Base-by-base conservation (phyloP, 164 flowering plant species). In the Tetracentron sinense region DNA sequence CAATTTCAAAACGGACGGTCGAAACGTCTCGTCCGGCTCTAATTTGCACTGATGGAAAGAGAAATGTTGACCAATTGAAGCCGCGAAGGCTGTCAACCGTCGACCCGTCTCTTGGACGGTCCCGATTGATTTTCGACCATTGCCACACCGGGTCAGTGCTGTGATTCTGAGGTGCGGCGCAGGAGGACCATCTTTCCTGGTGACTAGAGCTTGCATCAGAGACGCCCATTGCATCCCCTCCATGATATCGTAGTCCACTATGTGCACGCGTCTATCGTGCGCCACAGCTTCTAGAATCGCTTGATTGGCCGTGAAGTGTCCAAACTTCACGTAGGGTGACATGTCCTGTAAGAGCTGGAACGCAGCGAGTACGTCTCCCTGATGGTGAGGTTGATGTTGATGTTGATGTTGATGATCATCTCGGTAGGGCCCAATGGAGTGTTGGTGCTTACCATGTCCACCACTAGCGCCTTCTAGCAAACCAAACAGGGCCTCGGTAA, bases 261-360 rank as follows among this genome's bases (percentile, higher is more conserved):
- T 74, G 56, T 90, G 96, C 35, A 90, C 74, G 51, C 92, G 56
- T 12, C 84, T 55, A 19, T 84, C 88, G 17, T 78, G 66, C 2
- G 75, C 26, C 42, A 79, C 85, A 1, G 94, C 87, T 60, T 90
- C 97, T 7, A 90, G 38, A 12, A 90, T 90, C 0, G 92, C 92
- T 63, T 90, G 97, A 62, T 87, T 90, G 54, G 97, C 94, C n/a
- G 94, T 90, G n/a, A n/a, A n/a, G n/a, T n/a, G n/a, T n/a, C n/a
- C n/a, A n/a, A n/a, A n/a, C n/a, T n/a, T n/a, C n/a, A n/a, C n/a
- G n/a, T n/a, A n/a, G n/a, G n/a, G n/a, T n/a, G n/a, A n/a, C n/a
- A n/a, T n/a, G n/a, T n/a, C 90, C 44, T 89, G 93, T n/a, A 89
- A 59, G 19, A 85, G 68, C 65, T 87, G 92, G 50, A 86, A 87